Evolutionary conservation across 371 early-diverging fungal genomes (phyloP), one percentile per base, ranked within the genome.

Genomic region (Apophysomyces trapeziformis): DNA sequence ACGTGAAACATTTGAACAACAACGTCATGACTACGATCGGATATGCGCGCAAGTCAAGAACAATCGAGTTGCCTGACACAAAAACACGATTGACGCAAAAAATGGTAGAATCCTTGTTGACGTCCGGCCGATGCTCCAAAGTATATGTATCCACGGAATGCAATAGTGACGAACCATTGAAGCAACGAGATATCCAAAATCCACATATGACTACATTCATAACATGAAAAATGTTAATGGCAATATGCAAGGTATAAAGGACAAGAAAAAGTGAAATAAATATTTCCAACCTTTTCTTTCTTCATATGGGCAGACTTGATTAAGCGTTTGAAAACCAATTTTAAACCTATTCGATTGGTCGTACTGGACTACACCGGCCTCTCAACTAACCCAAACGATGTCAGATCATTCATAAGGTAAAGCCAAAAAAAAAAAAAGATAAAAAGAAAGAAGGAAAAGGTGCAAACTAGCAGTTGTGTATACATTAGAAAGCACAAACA

Each of bases 1-100:
- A 21, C 21, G 21, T 21, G 21, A 21, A 21, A 21, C 21, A 21
- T 21, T 21, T 21, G 21, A 21, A 21, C 21, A 21, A 21, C 21
- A 45, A 45, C 46, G 12, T 38, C 18, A 59, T 59, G 38, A 59
- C 59, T 36, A 59, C 36, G 32, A 59, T 59, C 38, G 59, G 59
- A 16, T 59, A 59, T 38, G 59, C 59, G 8, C 59, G 59, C 38
- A 59, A 59, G 38, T 59, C 59, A 18, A 36, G 46, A 45, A 45
- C 46, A 45, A 45, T 13, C 16, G 46, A 45, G 46, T 45, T 45
- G 46, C 46, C 46, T 45, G 0, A 45, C 46, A 45, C 46, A 45
- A 14, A 45, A 45, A 45, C 46, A 45, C 46, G 46, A 45, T 45
- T 45, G n/a, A 45, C 13, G 46, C 46, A 45, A 45, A 45, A 45